Base-by-base conservation (phyloP, 495 filamentous ascomycete species). In the Podospora anserina region DNA sequence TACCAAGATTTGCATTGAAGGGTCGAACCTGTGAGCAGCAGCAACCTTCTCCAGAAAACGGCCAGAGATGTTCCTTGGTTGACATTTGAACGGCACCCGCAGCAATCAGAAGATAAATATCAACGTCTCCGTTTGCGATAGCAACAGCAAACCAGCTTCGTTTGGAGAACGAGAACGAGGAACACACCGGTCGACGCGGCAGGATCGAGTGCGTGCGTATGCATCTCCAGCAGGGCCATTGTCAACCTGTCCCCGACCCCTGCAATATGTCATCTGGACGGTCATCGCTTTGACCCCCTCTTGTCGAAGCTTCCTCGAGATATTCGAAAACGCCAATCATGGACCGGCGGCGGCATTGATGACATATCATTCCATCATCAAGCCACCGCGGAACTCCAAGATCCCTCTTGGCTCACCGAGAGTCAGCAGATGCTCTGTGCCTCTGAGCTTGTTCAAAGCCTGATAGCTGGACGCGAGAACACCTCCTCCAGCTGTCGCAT, bases 271-370 rank as follows among this genome's bases (percentile, higher is more conserved):
- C 28, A 18, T 27, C 59, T 61, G 39, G 9, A 13, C 6, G 39
- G 39, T 20, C 19, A 2, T 49, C 61, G 61, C 61, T 63, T 63
- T 63, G 61, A 71, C 61, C 61, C 34, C 39, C 39, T 32, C 64
- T 65, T 70, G 68, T 77, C 64, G 75, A 78, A 76, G 72, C 69
- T 78, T 76, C 76, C 68, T 73, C 71, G 70, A 49, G 64, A 74
- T 70, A 64, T 76, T 77, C 76, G 71, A 75, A 75, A 68, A 72
- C 69, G 76, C 70, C 66, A 70, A 73, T 71, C 69, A 72, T 49
- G 39, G 1, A 49, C 15, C 30, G 53, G 54, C 60, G 64, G 61
- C 63, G 56, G 66, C 66, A 67, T 64, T 66, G 66, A 66, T 72
- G 70, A 66, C 69, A 65, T 23, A 68, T 67, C 65, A 68, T 70